Evolutionary conservation across 345 rosid genomes (phyloP).

Genomic region (Cardamine occulta): DNA sequence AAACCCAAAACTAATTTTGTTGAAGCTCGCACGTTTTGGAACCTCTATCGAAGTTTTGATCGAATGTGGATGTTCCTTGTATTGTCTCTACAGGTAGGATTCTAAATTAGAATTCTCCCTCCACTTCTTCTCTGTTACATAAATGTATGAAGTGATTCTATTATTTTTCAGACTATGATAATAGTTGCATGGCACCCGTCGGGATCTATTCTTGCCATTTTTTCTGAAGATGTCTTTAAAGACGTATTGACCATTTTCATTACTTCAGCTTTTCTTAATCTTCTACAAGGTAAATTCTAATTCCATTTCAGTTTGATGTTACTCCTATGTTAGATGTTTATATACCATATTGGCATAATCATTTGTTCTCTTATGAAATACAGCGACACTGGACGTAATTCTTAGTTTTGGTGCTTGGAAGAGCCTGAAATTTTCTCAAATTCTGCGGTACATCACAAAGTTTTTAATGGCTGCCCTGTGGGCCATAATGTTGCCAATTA

Average conservation of each 20-base stretch:
- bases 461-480: constrained; percentile 78
- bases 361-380: constrained; percentile 32
- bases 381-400: constrained; percentile 82
- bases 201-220: constrained; percentile 72
- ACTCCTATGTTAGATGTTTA: constrained; percentile 5
- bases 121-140: constrained; percentile 30
- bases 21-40: constrained; percentile 96
- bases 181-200: constrained; percentile 80
- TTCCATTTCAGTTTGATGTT: constrained; percentile 6
- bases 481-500: constrained; percentile 81
- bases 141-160: constrained; percentile 23
- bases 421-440: constrained; percentile 75
- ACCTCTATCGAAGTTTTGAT: constrained; percentile 92
- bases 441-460: constrained; percentile 77
- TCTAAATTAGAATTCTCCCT: constrained; percentile 20
- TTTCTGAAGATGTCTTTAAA: constrained; percentile 61
- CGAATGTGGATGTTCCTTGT: constrained; percentile 97
- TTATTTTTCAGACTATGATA: constrained; percentile 78
- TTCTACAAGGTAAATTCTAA: constrained; percentile 68
- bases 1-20: constrained; percentile 97
- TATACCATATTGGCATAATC: constrained; percentile 24
- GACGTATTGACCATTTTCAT: constrained; percentile 80
- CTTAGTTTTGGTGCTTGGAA: constrained; percentile 89
- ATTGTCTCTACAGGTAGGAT: constrained; percentile 80
- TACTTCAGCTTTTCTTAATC: constrained; percentile 86